Conservation (phyloP, 768 basidiomycete species). For the Cystoderma amianthinum region DNA sequence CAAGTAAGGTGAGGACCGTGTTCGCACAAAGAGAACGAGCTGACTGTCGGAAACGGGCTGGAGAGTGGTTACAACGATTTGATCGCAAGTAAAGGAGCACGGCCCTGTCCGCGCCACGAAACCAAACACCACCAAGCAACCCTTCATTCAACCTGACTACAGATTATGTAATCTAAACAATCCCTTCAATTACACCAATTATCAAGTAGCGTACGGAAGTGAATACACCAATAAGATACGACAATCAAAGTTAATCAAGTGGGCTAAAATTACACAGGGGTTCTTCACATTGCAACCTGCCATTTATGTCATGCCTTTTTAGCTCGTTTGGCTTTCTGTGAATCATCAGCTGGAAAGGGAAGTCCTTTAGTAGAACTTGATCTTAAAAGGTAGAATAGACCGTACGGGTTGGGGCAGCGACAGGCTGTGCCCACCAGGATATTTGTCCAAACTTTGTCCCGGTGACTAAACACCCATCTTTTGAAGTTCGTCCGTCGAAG, state of each 20-base stretch:
- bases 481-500: slow-evolving; percentile 35
- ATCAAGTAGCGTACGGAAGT: neutral
- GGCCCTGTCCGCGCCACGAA: slow-evolving; percentile 25
- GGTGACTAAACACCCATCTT: slow-evolving; percentile 42
- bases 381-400: neutral
- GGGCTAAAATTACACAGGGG: too few species aligned
- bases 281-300: too few species aligned
- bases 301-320: neutral
- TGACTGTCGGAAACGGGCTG: slow-evolving; percentile 32
- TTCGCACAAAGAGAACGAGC: slow-evolving; percentile 11
- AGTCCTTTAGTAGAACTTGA: neutral
- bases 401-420: slow-evolving; percentile 17
- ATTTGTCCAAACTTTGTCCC: slow-evolving; percentile 50
- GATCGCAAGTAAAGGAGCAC: slow-evolving; percentile 30
- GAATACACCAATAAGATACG: too few species aligned
- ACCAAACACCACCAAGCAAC: slow-evolving; percentile 28
- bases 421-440: slow-evolving; percentile 52
- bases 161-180: neutral
- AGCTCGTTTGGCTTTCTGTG: slow-evolving; percentile 3
- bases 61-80: slow-evolving; percentile 37
- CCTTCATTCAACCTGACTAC: slow-evolving; percentile 2
- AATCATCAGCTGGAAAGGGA: slow-evolving; percentile 6
- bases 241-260: neutral
- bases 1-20: slow-evolving; percentile 1
- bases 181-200: neutral